These are phyloP conservation scores for Alloteropsis semialata DNA, from an alignment of 176 grass and related monocot genomes.

Conservation along the genomic window DNA sequence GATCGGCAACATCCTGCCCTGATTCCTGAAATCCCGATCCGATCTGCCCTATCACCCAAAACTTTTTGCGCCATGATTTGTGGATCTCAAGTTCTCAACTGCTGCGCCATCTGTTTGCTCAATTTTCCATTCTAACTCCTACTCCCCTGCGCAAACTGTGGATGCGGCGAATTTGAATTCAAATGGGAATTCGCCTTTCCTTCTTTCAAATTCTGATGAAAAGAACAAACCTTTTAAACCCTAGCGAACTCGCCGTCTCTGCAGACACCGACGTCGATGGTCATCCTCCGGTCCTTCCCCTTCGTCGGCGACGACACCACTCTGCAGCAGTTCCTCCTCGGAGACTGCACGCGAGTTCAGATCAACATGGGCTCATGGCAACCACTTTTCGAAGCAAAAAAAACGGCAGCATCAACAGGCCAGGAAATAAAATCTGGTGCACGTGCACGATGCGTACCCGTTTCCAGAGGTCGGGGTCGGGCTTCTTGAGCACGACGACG, in stretches of 20 bases:
- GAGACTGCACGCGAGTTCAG: background rate
- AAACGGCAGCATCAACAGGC: no score
- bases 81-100: background rate
- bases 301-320: background rate
- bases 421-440: no score
- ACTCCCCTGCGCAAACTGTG: background rate
- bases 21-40: background rate
- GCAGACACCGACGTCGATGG: background rate
- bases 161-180: background rate
- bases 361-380: background rate
- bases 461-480: background rate
- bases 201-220: no score
- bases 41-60: background rate
- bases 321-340: background rate
- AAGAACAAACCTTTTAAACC: background rate
- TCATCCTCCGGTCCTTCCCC: background rate
- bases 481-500: background rate
- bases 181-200: background rate
- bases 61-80: background rate
- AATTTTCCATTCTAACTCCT: background rate
- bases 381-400: no score
- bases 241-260: background rate
- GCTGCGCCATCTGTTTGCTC: background rate
- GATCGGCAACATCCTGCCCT: background rate
- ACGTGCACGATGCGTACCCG: background rate